phyloP scores from a whole-genome alignment of 2,329 filamentous ascomycete genomes.

The Epichloe uncinata region DNA sequence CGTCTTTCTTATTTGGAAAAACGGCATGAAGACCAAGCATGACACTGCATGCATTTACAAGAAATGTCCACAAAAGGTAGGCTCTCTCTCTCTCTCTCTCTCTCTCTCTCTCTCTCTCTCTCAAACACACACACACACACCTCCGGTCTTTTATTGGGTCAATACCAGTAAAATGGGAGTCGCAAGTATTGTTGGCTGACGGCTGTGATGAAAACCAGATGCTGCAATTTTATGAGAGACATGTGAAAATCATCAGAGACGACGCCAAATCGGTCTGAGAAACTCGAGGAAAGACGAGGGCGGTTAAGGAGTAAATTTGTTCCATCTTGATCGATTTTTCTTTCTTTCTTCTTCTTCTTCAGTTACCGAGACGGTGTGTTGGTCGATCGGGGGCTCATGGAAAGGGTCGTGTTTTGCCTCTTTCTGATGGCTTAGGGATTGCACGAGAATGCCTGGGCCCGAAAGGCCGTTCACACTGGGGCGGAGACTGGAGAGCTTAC shows the following conservation, averaged over 20 bases:
- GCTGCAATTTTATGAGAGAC: conserved; percentile 45
- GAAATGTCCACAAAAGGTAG: conserved; percentile 62
- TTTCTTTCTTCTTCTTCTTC: background rate
- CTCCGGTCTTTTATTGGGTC: background rate
- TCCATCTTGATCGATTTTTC: background rate
- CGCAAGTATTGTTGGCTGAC: background rate
- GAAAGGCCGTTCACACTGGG: too few species aligned
- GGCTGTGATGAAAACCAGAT: conserved; percentile 26
- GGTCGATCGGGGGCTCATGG: too few species aligned
- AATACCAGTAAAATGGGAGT: background rate
- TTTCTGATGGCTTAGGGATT: too few species aligned
- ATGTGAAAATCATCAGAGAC: conserved; percentile 38
- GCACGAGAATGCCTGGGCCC: too few species aligned
- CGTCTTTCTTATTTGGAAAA: conserved; percentile 62
- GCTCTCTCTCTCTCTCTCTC: conserved; percentile 5
- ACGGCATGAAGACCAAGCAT: conserved; percentile 61
- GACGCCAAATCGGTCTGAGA: conserved; percentile 13
- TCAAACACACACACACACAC: too few species aligned
- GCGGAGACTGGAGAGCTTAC: too few species aligned
- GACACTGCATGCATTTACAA: conserved; percentile 54
- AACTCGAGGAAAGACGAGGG: background rate
- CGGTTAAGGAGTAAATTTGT: background rate
- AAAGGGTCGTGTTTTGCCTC: too few species aligned
- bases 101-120: background rate
- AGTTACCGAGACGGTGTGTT: too few species aligned